Evolutionary conservation across 345 rosid species (phyloP), one percentile per base, ranked within the genome.

Genomic region (Leavenworthia alabamica): DNA sequence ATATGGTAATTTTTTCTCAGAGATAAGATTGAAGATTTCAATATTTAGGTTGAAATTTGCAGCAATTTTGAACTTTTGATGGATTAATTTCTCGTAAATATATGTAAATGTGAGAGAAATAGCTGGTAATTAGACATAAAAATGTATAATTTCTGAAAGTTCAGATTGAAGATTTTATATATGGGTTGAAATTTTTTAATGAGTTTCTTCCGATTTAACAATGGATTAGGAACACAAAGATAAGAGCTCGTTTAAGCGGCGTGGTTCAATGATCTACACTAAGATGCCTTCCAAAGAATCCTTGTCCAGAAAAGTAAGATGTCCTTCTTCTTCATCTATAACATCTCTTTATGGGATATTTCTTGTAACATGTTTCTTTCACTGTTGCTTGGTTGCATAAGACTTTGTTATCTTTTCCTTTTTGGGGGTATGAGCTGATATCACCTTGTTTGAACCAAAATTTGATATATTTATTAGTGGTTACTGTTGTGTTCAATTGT

Each of bases 271-370:
- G 71, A 73, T 78, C 39, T 94, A 90, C 75, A 94, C 99, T 8
- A 94, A 90, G 86, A 94, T 96, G 57, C 99, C 99, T 77, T 86
- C 96, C 17, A 82, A 85, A 71, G 90, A 87, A 44, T 78, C 88
- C 2, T 66, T 84, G 39, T 74, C 75, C 44, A 72, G 80, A 72
- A 88, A 75, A 32, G 99, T 89, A 67, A 69, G 79, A 20, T 24
- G 23, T 63, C 26, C 14, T 28, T 19, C 60, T 36, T 42, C 22
- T 68, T 57, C 3, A 19, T 53, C 12, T 33, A 35, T 57, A 29
- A 28, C 19, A 29, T 59, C 37, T 53, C 32, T 75, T 45, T 73
- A 3, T 50, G 32, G 8, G n/a, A 22, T 13, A 22, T 13, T 50
- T n/a, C 41, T 36, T n/a, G 32, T 22, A 26, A 4, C 14, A 39